Conservation (phyloP, 2,329 filamentous ascomycete genomes). For the Fusarium paranaense region DNA sequence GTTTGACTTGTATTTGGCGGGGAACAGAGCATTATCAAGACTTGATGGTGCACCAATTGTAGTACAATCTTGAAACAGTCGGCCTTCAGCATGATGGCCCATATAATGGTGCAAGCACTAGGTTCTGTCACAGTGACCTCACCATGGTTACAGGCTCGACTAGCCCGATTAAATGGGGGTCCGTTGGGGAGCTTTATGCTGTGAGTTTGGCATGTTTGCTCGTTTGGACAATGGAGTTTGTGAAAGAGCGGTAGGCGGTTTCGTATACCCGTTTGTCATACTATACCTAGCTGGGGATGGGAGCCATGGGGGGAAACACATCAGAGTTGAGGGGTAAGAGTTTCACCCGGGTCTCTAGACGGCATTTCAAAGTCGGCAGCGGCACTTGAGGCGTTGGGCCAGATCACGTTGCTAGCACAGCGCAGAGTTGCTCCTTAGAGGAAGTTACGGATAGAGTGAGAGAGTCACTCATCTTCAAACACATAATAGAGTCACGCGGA, state of each 20-base stretch:
- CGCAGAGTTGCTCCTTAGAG: neutral
- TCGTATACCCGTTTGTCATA: neutral
- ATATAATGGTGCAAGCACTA: neutral
- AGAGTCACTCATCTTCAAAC: neutral
- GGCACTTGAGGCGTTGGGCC: neutral
- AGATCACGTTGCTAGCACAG: neutral
- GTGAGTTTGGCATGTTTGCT: neutral
- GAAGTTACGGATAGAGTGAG: neutral
- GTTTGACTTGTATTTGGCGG: neutral
- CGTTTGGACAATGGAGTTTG: neutral
- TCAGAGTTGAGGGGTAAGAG: neutral
- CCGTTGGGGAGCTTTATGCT: neutral
- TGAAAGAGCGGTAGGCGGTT: neutral
- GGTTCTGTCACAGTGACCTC: neutral
- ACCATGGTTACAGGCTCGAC: neutral
- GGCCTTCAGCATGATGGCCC: neutral
- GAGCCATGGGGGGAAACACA: neutral
- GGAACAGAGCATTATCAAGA: neutral
- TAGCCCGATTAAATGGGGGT: neutral
- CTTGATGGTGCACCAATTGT: neutral
- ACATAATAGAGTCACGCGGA: neutral
- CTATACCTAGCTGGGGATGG: neutral
- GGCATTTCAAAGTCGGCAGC: neutral
- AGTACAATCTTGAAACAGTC: neutral
- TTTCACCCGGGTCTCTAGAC: neutral